phyloP scores from a whole-genome alignment of 352 stramenopile genomes.

The Phytophthora aleatoria region DNA sequence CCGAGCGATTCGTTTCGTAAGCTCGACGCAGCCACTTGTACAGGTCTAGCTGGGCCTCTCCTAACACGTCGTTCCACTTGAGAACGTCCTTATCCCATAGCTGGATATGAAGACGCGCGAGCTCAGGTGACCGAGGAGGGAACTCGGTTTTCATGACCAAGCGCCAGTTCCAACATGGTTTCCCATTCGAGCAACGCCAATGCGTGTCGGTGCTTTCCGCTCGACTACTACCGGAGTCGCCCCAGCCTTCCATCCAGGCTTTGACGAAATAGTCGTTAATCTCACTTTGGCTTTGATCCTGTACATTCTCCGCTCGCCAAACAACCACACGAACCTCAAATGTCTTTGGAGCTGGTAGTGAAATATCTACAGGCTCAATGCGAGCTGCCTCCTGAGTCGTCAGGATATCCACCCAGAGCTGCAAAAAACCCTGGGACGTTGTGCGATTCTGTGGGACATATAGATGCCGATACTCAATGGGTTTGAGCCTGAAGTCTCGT shows the following conservation, averaged over 20 bases:
- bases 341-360: conserved; percentile 57
- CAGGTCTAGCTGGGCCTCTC: conserved; percentile 84
- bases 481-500: conserved; percentile 54
- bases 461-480: conserved; percentile 88
- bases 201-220: conserved; percentile 86
- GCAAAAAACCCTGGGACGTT: conserved; percentile 71
- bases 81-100: conserved; percentile 94
- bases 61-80: conserved; percentile 93
- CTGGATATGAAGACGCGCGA: conserved; percentile 89
- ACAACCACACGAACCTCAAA: conserved; percentile 92
- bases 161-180: conserved; percentile 92
- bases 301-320: conserved; percentile 89
- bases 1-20: conserved; percentile 60
- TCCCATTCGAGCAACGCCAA: conserved; percentile 91
- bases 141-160: conserved; percentile 90
- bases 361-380: conserved; percentile 72
- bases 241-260: conserved; percentile 82
- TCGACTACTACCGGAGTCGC: conserved; percentile 19
- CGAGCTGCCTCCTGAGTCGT: conserved; percentile 66
- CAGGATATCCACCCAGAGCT: conserved; percentile 92
- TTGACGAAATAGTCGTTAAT: conserved; percentile 94
- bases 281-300: conserved; percentile 70
- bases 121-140: conserved; percentile 72
- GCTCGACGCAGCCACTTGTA: conserved; percentile 80
- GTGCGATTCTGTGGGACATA: conserved; percentile 70